Evolutionary conservation across 768 basidiomycete genomes (phyloP).

Genomic region (Boletus pseudopeckii): DNA sequence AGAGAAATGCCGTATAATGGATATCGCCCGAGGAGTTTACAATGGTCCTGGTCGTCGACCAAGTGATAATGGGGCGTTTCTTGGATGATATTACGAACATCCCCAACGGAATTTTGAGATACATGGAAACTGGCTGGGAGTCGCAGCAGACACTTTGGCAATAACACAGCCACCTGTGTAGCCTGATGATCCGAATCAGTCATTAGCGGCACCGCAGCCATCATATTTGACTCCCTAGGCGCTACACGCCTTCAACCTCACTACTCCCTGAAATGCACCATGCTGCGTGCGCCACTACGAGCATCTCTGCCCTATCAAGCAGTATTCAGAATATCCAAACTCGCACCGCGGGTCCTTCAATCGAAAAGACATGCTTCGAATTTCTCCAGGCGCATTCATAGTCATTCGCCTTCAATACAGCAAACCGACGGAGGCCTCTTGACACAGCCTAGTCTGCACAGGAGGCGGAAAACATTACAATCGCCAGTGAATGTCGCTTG

Average conservation of each 20-base stretch:
- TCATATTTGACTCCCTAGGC: not conserved
- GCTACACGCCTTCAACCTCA: not conserved
- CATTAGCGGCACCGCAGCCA: not conserved
- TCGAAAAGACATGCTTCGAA: not conserved
- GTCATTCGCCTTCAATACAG: not conserved
- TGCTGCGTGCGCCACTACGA: constrained; percentile 42
- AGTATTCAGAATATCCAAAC: not conserved
- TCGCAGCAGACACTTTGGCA: not conserved
- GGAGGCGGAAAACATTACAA: constrained; percentile 3
- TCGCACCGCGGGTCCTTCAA: not conserved
- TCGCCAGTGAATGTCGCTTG: constrained; percentile 8
- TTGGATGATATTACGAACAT: not conserved
- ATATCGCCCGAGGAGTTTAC: not conserved
- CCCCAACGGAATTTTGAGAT: not conserved
- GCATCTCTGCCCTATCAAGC: not conserved
- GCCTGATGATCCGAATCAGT: not conserved
- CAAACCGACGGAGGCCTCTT: constrained; percentile 7
- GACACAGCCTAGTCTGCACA: not conserved
- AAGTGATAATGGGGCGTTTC: not conserved
- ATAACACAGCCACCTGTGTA: constrained; percentile 8
- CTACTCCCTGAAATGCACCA: constrained; percentile 41
- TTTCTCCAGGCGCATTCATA: not conserved
- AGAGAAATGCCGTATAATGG: too few species aligned
- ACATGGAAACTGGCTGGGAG: not conserved
- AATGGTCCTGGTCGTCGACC: not conserved